Evolutionary conservation across 305 asterid species (phyloP), one percentile per base, ranked within the genome.

Genomic region (Solanum hybrid): DNA sequence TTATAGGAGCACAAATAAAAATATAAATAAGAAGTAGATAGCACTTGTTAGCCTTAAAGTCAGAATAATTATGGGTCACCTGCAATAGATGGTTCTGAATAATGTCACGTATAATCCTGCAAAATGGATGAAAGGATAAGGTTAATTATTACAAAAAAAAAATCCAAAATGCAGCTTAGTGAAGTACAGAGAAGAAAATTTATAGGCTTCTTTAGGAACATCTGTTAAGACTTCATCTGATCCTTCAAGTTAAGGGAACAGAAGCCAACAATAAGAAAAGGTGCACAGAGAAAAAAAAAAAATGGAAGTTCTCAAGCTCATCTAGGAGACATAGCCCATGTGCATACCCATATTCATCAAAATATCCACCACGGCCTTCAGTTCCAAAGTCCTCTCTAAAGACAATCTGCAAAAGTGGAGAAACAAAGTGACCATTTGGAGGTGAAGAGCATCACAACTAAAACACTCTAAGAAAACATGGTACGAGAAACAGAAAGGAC

Each of bases 361-460:
- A 97, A 92, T 97, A 97, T 92, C 99, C 99, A 91, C 99, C 99
- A 26, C 99, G 99, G 16, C 99, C 99, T 83, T 97, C 99, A 87
- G 98, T 96, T 92, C 99, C 99, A 91, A 97, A 97, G 95, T 97
- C 98, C 92, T 97, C 99, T 93, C 98, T 95, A 90, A 97, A 97
- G 92, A 97, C 99, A 89, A 97, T 97, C 99, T 97, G 95, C 34
- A 91, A 91, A 89, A 11, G 87, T 87, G 74, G 86, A 79, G 71
- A 76, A 16, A 36, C 12, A 85, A 85, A 51, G 76, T 51, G 76
- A 85, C 42, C 88, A 85, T 11, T 31, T 1, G 20, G 42, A 84
- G 42, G 42, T 6, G 29, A 51, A 8, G 20, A 37, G 35, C 29
- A 51, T 84, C 34, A 20, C 74, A 29, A 84, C 88, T 51, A 31